phyloP scores from a whole-genome alignment of 371 early-diverging fungal genomes.

The Syncephalastrum monosporum region DNA sequence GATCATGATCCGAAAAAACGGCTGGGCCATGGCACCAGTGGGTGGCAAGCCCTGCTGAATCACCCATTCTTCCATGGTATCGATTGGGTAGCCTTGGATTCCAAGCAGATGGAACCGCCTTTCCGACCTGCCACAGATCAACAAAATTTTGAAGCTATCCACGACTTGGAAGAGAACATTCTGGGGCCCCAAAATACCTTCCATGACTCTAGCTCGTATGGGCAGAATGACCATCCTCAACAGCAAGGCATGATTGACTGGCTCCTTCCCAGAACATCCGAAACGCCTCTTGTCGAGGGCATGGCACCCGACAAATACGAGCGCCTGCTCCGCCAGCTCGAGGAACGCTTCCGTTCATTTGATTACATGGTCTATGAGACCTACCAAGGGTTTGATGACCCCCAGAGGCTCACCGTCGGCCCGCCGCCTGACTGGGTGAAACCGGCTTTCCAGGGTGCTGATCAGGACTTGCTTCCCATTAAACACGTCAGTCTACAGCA shows the following conservation, averaged over 20 bases:
- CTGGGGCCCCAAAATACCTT: background rate
- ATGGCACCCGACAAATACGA: conserved; percentile 10
- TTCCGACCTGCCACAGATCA: conserved; percentile 51
- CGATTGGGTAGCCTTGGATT: conserved; percentile 35
- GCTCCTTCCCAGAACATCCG: conserved; percentile 69
- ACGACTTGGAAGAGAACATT: conserved; percentile 76
- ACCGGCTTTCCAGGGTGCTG: conserved; percentile 39
- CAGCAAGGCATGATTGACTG: background rate
- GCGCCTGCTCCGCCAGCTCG: conserved; percentile 18
- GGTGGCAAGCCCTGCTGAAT: conserved; percentile 26
- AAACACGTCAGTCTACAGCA: too few relatives aligned
- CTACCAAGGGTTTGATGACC: conserved; percentile 53
- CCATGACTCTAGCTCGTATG: too few relatives aligned
- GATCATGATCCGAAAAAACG: conserved; percentile 36
- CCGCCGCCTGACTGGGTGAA: conserved; percentile 63
- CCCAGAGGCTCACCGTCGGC: conserved; percentile 51
- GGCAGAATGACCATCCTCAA: too few relatives aligned
- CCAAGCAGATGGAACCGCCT: conserved; percentile 41
- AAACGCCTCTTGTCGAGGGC: conserved; percentile 47
- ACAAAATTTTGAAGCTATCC: conserved; percentile 82
- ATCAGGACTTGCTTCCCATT: conserved; percentile 9
- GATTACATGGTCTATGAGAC: conserved; percentile 58
- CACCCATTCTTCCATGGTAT: conserved; percentile 44
- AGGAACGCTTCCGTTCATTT: conserved; percentile 50
- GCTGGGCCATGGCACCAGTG: conserved; percentile 37